Conservation (phyloP, 805 yeast genomes). For the Candida hispaniensis region DNA sequence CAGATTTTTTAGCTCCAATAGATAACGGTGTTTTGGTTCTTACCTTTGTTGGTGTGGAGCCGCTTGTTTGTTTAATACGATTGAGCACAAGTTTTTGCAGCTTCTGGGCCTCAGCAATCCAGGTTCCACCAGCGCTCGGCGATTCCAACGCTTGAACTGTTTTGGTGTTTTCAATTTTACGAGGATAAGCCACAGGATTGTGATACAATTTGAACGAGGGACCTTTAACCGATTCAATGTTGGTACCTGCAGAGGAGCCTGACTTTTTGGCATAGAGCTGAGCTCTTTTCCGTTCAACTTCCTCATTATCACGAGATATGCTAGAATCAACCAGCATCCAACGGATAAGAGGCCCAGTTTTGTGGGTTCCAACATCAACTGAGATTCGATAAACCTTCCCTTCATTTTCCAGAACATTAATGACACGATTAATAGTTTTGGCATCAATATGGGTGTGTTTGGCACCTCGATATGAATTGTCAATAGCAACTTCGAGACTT, state of each 20-base stretch:
- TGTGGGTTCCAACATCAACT: constrained; percentile 21
- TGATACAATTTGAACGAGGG: constrained; percentile 16
- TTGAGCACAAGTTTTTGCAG: too few relatives aligned
- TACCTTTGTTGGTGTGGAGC: too few relatives aligned
- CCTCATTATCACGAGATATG: constrained; percentile 19
- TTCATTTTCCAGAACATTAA: constrained; percentile 29
- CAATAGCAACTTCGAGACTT: constrained; percentile 33
- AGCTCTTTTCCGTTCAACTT: constrained; percentile 1
- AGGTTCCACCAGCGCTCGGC: too few relatives aligned
- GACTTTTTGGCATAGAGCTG: constrained; percentile 2
- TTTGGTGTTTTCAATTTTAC: too few relatives aligned
- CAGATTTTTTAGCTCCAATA: too few relatives aligned
- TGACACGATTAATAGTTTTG: constrained; percentile 41
- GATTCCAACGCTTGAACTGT: too few relatives aligned
- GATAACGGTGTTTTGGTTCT: too few relatives aligned
- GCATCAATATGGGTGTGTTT: constrained; percentile 41
- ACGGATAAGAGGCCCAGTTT: constrained; percentile 20
- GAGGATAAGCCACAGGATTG: constrained; percentile 11
- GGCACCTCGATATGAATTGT: constrained; percentile 27
- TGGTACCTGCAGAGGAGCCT: constrained; percentile 4
- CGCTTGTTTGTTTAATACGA: too few relatives aligned
- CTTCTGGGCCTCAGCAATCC: too few relatives aligned
- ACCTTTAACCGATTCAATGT: too few relatives aligned
- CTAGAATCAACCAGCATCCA: constrained; percentile 26
- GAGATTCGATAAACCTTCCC: constrained; percentile 27